Conservation (phyloP, 2,329 filamentous ascomycete genomes). For the Arthroderma sp. region DNA sequence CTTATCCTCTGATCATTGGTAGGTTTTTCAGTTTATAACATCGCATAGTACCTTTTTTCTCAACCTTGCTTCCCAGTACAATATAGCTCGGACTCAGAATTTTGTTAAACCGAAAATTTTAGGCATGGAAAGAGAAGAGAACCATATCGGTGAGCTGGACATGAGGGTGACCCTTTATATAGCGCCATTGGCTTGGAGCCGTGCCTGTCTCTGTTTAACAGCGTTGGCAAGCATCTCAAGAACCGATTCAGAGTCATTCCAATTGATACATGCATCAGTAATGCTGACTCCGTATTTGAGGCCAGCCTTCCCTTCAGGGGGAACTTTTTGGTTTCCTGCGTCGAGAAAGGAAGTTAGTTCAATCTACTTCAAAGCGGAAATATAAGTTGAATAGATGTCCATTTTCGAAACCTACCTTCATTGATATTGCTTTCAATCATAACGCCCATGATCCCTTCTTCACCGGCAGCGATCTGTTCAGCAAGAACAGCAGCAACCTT, state of each 20-base stretch:
- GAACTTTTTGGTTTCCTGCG: constrained; percentile 63
- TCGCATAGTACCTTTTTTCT: not conserved
- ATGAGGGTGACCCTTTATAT: not conserved
- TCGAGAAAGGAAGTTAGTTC: not conserved
- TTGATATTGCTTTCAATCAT: constrained; percentile 99
- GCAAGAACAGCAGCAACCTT: constrained; percentile 72
- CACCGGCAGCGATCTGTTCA: constrained; percentile 76
- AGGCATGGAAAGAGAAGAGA: not conserved
- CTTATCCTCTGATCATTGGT: not conserved
- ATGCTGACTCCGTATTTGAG: constrained; percentile 87
- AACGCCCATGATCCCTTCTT: constrained; percentile 81
- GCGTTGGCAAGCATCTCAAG: constrained; percentile 68
- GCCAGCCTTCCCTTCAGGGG: constrained; percentile 61
- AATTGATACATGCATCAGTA: constrained; percentile 90
- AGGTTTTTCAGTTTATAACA: not conserved
- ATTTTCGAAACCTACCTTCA: constrained; percentile 43
- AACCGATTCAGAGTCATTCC: constrained; percentile 75
- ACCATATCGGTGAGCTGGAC: too few relatives aligned
- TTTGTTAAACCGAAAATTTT: not conserved
- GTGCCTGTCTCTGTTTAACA: constrained; percentile 59
- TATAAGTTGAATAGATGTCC: too few relatives aligned
- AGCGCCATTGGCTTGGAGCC: not conserved
- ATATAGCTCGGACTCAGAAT: not conserved
- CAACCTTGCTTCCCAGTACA: not conserved
- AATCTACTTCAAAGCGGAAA: not conserved